These are phyloP conservation scores for Podila epigama DNA, from an alignment of 192 early-diverging fungal genomes.

Conservation along the genomic window DNA sequence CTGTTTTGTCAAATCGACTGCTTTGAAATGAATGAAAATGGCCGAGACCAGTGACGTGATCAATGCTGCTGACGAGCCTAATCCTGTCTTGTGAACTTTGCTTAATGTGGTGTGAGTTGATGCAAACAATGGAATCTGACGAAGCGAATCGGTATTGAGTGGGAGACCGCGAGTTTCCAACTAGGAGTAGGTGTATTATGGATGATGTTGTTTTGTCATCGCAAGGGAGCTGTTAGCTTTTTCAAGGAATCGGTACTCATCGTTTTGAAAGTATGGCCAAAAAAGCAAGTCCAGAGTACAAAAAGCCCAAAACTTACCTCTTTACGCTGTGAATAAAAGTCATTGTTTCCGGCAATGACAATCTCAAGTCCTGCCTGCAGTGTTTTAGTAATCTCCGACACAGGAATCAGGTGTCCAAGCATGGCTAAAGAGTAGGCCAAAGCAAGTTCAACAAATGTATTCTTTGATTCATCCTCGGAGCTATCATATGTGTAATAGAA, in stretches of 20 bases:
- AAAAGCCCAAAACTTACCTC: conserved; percentile 62
- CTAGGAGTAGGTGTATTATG: conserved; percentile 23
- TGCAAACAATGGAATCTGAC: conserved; percentile 66
- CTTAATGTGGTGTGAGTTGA: conserved; percentile 67
- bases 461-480: conserved; percentile 46
- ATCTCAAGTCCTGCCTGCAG: conserved; percentile 68
- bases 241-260: no score
- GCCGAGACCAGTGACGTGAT: conserved; percentile 89
- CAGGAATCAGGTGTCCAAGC: conserved; percentile 37
- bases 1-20: conserved; percentile 21
- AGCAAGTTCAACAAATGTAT: conserved; percentile 74
- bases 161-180: conserved; percentile 58
- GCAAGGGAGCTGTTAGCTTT: no score
- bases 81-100: conserved; percentile 92
- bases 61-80: conserved; percentile 97
- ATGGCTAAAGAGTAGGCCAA: conserved; percentile 56
- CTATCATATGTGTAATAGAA: conserved; percentile 5
- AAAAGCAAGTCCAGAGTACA: no score
- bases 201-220: background rate
- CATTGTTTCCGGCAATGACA: conserved; percentile 89
- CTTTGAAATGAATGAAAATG: conserved; percentile 78
- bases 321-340: conserved; percentile 97
- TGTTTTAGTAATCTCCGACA: conserved; percentile 23
- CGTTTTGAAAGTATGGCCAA: no score
- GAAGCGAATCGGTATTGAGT: conserved; percentile 63